These are phyloP conservation scores for Plasmodium relictum DNA, from an alignment of 169 alveolate genomes.

Conservation along the genomic window DNA sequence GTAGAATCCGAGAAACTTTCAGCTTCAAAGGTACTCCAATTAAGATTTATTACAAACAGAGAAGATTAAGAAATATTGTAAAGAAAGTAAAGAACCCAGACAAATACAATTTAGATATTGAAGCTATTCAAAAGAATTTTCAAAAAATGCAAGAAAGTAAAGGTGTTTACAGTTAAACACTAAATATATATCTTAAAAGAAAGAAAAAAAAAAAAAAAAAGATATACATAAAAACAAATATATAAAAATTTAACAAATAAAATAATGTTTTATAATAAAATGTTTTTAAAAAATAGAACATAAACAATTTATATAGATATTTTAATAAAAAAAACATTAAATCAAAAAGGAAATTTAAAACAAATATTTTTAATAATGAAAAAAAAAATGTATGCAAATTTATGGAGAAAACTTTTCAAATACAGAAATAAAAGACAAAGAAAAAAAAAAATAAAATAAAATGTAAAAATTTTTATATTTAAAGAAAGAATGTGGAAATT, in stretches of 20 bases:
- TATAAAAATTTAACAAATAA: not conserved
- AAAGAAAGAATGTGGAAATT: not conserved
- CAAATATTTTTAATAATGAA: not conserved
- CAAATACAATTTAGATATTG: conserved; percentile 55
- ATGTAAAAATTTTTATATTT: not conserved
- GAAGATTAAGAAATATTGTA: conserved; percentile 37
- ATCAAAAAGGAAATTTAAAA: not conserved
- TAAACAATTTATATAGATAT: not conserved
- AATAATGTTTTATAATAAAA: not conserved
- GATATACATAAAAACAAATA: not conserved
- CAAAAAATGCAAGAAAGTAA: conserved; percentile 10
- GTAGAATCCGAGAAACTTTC: conserved; percentile 79
- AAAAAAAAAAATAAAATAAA: not conserved
- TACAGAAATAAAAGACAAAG: not conserved
- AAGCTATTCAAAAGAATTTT: conserved; percentile 65
- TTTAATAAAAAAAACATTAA: not conserved
- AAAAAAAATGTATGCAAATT: not conserved
- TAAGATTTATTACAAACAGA: conserved; percentile 71
- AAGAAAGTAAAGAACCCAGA: conserved; percentile 59
- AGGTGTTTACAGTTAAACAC: not conserved
- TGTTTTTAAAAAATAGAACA: not conserved
- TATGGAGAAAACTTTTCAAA: not conserved
- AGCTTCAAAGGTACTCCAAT: conserved; percentile 83
- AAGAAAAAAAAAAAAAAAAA: not conserved
- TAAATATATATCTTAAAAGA: not conserved